Evolutionary conservation across 441 rosid species (phyloP).

Genomic region (Euphorbia neoarborescens): DNA sequence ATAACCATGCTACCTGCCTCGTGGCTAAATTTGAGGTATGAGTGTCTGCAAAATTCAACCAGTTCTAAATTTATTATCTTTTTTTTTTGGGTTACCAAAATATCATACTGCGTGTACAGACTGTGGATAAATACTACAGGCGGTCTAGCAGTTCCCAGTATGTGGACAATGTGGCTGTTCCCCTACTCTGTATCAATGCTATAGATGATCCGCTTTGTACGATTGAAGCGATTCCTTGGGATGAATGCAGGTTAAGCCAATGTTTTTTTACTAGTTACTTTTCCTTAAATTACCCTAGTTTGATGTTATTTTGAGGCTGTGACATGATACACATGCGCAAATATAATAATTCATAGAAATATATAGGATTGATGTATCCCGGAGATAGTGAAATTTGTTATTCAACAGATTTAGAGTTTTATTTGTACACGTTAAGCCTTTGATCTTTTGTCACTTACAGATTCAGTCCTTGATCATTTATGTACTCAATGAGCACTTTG

Average conservation of each 20-base stretch:
- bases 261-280: slow-evolving; percentile 1
- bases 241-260: slow-evolving; percentile 71
- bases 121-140: slow-evolving; percentile 79
- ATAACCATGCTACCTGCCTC: slow-evolving; percentile 65
- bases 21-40: slow-evolving; percentile 77
- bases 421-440: background rate
- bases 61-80: slow-evolving; percentile 9
- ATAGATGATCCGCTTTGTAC: slow-evolving; percentile 88
- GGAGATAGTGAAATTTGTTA: background rate
- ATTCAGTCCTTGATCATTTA: background rate
- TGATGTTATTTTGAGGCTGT: slow-evolving; percentile 6
- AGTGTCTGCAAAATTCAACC: slow-evolving; percentile 6
- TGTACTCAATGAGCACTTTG: background rate
- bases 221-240: slow-evolving; percentile 91
- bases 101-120: slow-evolving; percentile 38
- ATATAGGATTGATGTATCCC: background rate
- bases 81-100: slow-evolving; percentile 10
- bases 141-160: slow-evolving; percentile 59
- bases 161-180: slow-evolving; percentile 56
- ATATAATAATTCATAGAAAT: background rate
- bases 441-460: background rate
- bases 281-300: background rate
- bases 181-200: slow-evolving; percentile 75
- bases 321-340: background rate
- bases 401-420: background rate